Evolutionary conservation across 441 rosid species (phyloP), one percentile per base, ranked within the genome.

Genomic region (Biscutella auriculata): DNA sequence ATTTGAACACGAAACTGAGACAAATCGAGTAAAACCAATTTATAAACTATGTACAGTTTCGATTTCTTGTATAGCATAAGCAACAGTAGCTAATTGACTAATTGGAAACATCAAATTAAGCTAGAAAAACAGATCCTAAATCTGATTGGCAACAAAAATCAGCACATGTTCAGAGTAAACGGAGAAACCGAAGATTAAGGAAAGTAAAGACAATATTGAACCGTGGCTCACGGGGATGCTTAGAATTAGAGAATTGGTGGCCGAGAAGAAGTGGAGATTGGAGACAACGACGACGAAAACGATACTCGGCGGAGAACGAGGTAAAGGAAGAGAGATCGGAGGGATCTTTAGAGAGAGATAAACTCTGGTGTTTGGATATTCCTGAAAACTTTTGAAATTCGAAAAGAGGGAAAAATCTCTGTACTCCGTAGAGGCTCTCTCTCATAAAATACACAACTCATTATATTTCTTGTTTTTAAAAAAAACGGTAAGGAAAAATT

Each of bases 331-430:
- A 28, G 55, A 66, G 65, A 59, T 59, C 61, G 6, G 56, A 35
- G 2, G 68, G 56, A 67, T 47, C 34, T 6, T 16, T 16, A 49
- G 40, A 43, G 57, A 46, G 48, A 46, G 48, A 51, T 34, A 45
- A 36, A 40, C 25, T 23, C 10, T 15, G n/a, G 44, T 51, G 55
- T 21, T 44, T 17, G 60, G 71, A 53, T 52, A 66, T 60, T 44
- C 49, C 54, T 27, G 72, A 59, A 49, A 62, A 68, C 53, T 62
- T 68, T 68, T 68, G 72, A 68, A 68, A 68, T 68, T 68, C 47
- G 25, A 68, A 68, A 26, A 68, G 72, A 62, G 72, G 72, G 72
- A 68, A 68, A 60, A 60, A 39, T 56, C 46, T 52, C 33, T 45
- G 6, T 33, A 35, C 8, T 5, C 8, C n/a, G 2, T 7, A 6